Percentiles rank a stretch among this genome's conserved stretches.
These are phyloP conservation scores for Mortierella alpina DNA, from an alignment of 192 early-diverging fungal genomes.

Conservation along the genomic window DNA sequence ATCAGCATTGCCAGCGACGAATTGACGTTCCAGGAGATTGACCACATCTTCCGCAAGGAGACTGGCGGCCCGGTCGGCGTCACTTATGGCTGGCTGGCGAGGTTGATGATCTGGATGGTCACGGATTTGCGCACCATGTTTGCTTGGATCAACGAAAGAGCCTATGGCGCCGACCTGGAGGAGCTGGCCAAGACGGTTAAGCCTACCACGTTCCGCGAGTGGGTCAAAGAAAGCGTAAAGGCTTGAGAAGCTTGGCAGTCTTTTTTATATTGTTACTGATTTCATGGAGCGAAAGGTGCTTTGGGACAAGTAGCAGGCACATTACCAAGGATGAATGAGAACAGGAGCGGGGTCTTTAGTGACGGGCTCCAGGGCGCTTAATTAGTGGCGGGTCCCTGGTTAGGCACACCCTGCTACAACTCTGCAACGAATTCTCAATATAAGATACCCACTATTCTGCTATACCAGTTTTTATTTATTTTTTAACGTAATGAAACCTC, in stretches of 20 bases:
- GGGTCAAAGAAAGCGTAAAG: conserved; percentile 1
- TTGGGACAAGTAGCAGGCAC: background rate
- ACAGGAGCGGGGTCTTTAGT: too few relatives aligned
- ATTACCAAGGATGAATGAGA: too few relatives aligned
- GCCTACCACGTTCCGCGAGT: conserved; percentile 3
- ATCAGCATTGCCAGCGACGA: conserved; percentile 3
- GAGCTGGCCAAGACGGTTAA: conserved; percentile 1
- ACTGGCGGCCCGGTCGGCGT: conserved; percentile 3
- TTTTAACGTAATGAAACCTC: too few relatives aligned
- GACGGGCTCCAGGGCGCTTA: too few relatives aligned
- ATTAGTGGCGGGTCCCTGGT: too few relatives aligned
- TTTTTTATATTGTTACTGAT: background rate
- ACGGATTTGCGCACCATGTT: background rate
- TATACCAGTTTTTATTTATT: too few relatives aligned
- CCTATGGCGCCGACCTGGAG: conserved; percentile 3
- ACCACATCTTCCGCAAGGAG: background rate
- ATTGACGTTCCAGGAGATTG: conserved; percentile 3
- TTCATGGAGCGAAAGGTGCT: background rate
- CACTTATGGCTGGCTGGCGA: conserved; percentile 3
- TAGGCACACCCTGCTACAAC: too few relatives aligned
- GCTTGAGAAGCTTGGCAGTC: background rate
- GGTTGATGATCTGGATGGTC: conserved; percentile 1
- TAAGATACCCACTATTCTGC: too few relatives aligned
- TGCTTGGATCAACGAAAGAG: background rate
- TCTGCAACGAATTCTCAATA: too few relatives aligned